A percentile compares a stretch with the other conserved stretches of the same genome.
These are phyloP conservation scores for Tetracladium marchalianum DNA, from an alignment of 495 filamentous ascomycete species.

Conservation along the genomic window DNA sequence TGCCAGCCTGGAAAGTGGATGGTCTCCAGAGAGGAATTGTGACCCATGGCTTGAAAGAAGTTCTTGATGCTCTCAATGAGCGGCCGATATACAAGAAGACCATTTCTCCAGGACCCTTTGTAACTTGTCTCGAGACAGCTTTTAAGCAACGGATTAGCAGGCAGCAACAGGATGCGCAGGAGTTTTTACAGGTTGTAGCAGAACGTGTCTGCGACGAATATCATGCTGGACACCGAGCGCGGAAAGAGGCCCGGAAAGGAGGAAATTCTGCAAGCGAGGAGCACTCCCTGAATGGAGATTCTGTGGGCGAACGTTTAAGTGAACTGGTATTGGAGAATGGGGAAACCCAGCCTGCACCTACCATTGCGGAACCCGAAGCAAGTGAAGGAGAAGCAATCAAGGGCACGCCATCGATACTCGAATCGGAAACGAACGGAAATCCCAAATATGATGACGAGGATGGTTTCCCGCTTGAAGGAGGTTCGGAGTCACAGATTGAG, in stretches of 20 bases:
- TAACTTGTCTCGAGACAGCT: slow-evolving; percentile 69
- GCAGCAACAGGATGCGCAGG: slow-evolving; percentile 97
- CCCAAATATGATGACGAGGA: slow-evolving; percentile 40
- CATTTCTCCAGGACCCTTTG: slow-evolving; percentile 74
- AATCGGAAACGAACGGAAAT: background rate
- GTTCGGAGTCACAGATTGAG: slow-evolving; percentile 83
- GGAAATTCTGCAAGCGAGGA: slow-evolving; percentile 1
- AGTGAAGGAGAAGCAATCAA: background rate
- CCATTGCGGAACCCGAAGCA: slow-evolving; percentile 11
- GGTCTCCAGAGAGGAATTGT: slow-evolving; percentile 72
- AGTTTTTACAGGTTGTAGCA: slow-evolving; percentile 88
- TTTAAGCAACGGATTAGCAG: slow-evolving; percentile 86
- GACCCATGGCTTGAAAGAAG: slow-evolving; percentile 82
- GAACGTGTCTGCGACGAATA: slow-evolving; percentile 92
- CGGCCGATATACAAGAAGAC: slow-evolving; percentile 89
- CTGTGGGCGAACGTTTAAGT: slow-evolving; percentile 11
- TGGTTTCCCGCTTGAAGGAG: slow-evolving; percentile 80
- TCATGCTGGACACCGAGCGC: slow-evolving; percentile 66
- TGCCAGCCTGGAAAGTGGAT: slow-evolving; percentile 55
- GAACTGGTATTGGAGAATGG: slow-evolving; percentile 8
- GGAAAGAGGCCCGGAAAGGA: slow-evolving; percentile 29
- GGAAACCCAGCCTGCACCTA: slow-evolving; percentile 13
- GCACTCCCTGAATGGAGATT: slow-evolving; percentile 11
- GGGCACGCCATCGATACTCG: background rate
- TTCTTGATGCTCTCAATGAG: slow-evolving; percentile 90